A percentile compares a stretch with the other conserved stretches of the same genome.
phyloP scores from a whole-genome alignment of 257 asterid species.

The Ocimum tenuiflorum region DNA sequence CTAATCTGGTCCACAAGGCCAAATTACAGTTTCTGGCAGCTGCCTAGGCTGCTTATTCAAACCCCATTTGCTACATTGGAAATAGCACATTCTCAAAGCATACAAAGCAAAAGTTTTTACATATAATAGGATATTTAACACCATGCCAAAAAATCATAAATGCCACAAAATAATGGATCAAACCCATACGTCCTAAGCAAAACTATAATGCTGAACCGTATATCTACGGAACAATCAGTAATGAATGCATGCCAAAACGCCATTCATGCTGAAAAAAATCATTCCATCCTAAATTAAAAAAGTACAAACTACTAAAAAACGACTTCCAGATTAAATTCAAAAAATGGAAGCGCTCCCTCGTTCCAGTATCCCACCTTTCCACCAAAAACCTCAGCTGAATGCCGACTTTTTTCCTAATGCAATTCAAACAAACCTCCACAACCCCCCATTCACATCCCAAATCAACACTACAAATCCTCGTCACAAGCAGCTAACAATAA shows the following conservation, averaged over 20 bases:
- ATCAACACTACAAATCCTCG: slow-evolving; percentile 16
- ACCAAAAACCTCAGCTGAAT: slow-evolving; percentile 13
- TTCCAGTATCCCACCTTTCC: slow-evolving; percentile 13
- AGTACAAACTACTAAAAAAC: slow-evolving; percentile 6
- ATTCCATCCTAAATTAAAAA: slow-evolving; percentile 3
- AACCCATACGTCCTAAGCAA: background rate
- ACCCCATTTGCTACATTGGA: background rate
- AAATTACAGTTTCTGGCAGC: background rate
- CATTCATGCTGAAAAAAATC: background rate
- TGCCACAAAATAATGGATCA: background rate
- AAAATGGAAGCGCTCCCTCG: slow-evolving; percentile 5
- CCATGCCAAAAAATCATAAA: too few species aligned
- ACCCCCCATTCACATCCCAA: slow-evolving; percentile 13
- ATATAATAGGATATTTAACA: too few species aligned
- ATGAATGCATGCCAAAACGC: background rate
- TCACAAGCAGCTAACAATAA: slow-evolving; percentile 15
- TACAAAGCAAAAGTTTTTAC: background rate
- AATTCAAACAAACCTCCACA: background rate
- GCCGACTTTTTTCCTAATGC: background rate
- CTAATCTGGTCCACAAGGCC: background rate
- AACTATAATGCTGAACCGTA: background rate
- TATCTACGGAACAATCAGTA: background rate
- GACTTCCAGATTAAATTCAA: slow-evolving; percentile 5
- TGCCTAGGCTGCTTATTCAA: background rate
- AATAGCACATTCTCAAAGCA: slow-evolving; percentile 1